A percentile compares a stretch with the other conserved stretches of the same genome.
Evolutionary conservation across 2,329 filamentous ascomycete genomes (phyloP).

Genomic region (Penicillium sp.): DNA sequence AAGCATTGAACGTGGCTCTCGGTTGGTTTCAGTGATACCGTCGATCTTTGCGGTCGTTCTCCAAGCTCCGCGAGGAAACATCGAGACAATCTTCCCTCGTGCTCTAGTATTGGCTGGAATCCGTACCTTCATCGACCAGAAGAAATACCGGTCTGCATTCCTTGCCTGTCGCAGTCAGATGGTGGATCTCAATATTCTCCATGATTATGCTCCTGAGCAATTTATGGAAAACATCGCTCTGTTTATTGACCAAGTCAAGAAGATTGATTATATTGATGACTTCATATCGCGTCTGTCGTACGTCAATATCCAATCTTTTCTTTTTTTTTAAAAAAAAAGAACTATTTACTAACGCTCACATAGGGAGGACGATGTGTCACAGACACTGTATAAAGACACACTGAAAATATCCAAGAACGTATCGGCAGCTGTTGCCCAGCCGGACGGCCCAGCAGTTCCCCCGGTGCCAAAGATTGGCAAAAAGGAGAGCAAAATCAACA

Average conservation of each 20-base stretch:
- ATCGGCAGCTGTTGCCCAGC: conserved; percentile 25
- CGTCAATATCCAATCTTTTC: conserved; percentile 22
- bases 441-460: conserved; percentile 21
- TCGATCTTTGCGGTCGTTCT: conserved; percentile 81
- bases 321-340: neutral
- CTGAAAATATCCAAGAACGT: conserved; percentile 50
- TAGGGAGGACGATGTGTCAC: conserved; percentile 83
- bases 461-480: conserved; percentile 13
- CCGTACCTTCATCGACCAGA: conserved; percentile 72
- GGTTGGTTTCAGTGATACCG: conserved; percentile 84
- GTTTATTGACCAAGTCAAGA: conserved; percentile 82
- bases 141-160: conserved; percentile 82
- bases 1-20: conserved; percentile 84
- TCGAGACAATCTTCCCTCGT: conserved; percentile 91
- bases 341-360: conserved; percentile 29
- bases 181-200: conserved; percentile 96
- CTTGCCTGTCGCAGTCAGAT: conserved; percentile 85
- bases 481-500: conserved; percentile 70
- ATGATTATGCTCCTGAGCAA: conserved; percentile 85
- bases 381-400: conserved; percentile 92
- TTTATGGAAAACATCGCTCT: conserved; percentile 74
- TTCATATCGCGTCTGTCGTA: conserved; percentile 84
- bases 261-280: conserved; percentile 79
- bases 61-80: conserved; percentile 93
- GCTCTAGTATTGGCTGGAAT: conserved; percentile 92